Evolutionary conservation across 495 filamentous ascomycete genomes (phyloP), one percentile per base, ranked within the genome.

Genomic region (Hypomontagnella submonticulosa): DNA sequence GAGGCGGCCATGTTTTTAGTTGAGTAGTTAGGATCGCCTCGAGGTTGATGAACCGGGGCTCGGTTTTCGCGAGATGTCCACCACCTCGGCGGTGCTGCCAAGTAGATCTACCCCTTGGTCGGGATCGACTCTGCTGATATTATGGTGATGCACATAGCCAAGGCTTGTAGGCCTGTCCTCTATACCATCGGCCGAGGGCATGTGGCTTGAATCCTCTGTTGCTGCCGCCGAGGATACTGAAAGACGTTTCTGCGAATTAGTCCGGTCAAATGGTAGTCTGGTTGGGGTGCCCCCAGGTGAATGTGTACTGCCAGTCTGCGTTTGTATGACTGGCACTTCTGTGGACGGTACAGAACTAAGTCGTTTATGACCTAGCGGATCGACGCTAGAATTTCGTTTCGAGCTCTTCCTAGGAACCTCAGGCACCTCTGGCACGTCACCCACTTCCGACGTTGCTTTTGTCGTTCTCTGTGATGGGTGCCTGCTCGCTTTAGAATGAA

Each of bases 61-160:
- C 30, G 60, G 55, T 51, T 71, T 70, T 23, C 49, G 57, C n/a
- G 67, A 55, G 44, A 71, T 73, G 36, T 77, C 68, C 7, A 81
- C 81, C 57, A 85, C 77, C 76, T 88, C 85, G 36, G 83, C 83
- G 27, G 82, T 70, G 40, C 73, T 80, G 15, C 77, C 80, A 10
- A 83, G 61, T 27, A 80, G 71, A 43, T 81, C 75, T 37, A 70
- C 57, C 23, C 60, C 38, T 37, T 81, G 76, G 15, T 69, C 77
- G 0, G 82, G 81, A 41, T 87, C 83, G n/a, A 87, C 80, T 30
- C 78, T 77, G 63, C 76, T 85, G 32, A 85, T 82, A 61, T 81
- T 87, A 57, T 90, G 87, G 27, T 91, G 88, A 34, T 89, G 80
- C n/a, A 94, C 91, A 66, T 87, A 88, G 0, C 91, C 90, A 67